Conservation (phyloP, 192 early-diverging fungal species). For the Pilobolus umbonatus region DNA sequence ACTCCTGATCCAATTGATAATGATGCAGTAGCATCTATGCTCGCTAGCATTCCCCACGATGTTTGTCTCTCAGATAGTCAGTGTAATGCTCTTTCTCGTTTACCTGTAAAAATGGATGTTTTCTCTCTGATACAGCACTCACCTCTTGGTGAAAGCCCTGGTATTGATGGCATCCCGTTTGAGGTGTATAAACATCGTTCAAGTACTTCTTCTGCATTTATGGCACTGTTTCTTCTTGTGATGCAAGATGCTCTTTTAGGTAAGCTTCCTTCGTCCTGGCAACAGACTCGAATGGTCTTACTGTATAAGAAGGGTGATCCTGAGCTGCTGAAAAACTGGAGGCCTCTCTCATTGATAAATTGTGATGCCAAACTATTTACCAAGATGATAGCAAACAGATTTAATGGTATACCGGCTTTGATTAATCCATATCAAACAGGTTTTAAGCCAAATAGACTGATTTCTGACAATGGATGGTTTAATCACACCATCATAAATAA, state of each 20-base stretch:
- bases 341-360: conserved; percentile 17
- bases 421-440: conserved; percentile 19
- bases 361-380: conserved; percentile 24
- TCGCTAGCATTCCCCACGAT: not conserved
- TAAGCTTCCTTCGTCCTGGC: not conserved
- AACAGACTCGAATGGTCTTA: conserved; percentile 15
- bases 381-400: not conserved
- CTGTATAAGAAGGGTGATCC: conserved; percentile 27
- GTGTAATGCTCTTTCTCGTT: too few species aligned
- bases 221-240: not conserved
- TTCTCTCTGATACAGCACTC: not conserved
- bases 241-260: not conserved
- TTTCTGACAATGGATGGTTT: conserved; percentile 12
- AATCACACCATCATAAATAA: not conserved
- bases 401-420: not conserved
- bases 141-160: conserved; percentile 1
- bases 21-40: not conserved
- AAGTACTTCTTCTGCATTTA: too few species aligned
- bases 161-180: conserved; percentile 7
- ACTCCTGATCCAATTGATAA: not conserved
- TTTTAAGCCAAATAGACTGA: conserved; percentile 12
- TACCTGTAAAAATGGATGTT: too few species aligned
- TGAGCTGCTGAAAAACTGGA: conserved; percentile 12
- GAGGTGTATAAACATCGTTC: too few species aligned
- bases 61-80: not conserved